Percentiles rank a stretch among this genome's conserved stretches.
Conservation (phyloP, 768 basidiomycete species). For the Rhodosporidiobolus sp. region DNA sequence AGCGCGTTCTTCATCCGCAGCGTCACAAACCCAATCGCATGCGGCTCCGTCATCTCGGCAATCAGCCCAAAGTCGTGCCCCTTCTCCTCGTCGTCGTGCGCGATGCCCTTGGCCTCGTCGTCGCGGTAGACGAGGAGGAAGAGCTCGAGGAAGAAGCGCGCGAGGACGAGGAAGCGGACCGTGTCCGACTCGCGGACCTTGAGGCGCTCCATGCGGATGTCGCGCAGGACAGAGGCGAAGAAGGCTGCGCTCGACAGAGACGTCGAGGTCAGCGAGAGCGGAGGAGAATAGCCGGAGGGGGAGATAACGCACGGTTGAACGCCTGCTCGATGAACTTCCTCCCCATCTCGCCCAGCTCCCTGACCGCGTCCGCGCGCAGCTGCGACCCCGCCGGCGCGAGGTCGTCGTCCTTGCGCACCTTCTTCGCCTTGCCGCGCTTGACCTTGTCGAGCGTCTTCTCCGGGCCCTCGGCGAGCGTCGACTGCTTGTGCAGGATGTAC, state of each 20-base stretch:
- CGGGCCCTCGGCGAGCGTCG: constrained; percentile 68
- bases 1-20: constrained; percentile 81
- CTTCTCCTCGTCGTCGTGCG: constrained; percentile 40
- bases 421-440: constrained; percentile 60
- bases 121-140: constrained; percentile 61
- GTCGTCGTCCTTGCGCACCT: constrained; percentile 52
- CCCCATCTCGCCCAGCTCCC: constrained; percentile 63
- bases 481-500: constrained; percentile 75
- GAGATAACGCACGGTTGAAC: constrained; percentile 71
- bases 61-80: constrained; percentile 54
- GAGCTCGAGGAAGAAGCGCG: constrained; percentile 89
- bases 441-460: constrained; percentile 68
- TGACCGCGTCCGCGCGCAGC: constrained; percentile 49
- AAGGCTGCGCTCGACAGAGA: constrained; percentile 60
- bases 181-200: constrained; percentile 95
- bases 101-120: constrained; percentile 49
- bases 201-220: constrained; percentile 85
- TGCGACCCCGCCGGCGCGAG: constrained; percentile 43
- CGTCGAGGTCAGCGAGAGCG: background rate
- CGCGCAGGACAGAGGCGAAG: constrained; percentile 76
- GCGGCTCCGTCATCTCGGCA: constrained; percentile 77
- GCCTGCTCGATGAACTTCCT: constrained; percentile 72
- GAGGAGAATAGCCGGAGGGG: background rate
- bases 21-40: constrained; percentile 86
- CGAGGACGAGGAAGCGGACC: constrained; percentile 76